Evolutionary conservation across 352 stramenopile species (phyloP), one percentile per base, ranked within the genome.

Genomic region (Thalassiosira oceanica): DNA sequence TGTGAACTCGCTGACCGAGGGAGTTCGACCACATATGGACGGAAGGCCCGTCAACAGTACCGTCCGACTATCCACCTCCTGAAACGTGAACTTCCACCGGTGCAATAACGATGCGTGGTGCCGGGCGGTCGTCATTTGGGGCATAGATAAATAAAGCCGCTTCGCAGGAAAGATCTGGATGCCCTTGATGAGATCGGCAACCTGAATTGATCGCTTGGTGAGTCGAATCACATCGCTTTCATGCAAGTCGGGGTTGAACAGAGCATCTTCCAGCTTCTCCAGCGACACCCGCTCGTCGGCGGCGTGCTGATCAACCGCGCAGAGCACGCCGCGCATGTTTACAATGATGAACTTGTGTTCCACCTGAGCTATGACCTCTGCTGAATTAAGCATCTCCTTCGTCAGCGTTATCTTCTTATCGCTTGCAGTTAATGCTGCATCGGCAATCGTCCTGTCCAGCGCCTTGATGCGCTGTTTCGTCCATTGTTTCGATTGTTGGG

Each of bases 261-360:
- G 41, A 0, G 61, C 42, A 4, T 69, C 49, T 43, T 97, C 93
- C 1, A 97, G 60, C 2, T 85, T 83, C 55, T 97, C 93, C 3
- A 97, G 73, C 2, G 81, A 82, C 3, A 97, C 77, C 2, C 93
- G 84, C 44, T 97, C 93, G 44, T 97, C 92, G 20, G 92, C 93
- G 27, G 93, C 93, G 51, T 97, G 93, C 54, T 97, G 93, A 21
- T 97, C 93, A 16, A 97, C 91, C 15, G 94, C 33, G 37, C 61
- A 74, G 6, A 81, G 44, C 7, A 71, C 43, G 3, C 24, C 64
- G 18, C 75, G 76, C 60, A 75, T 76, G 36, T 89, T 89, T 7
- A 87, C 65, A 15, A 96, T 82, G 46, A 97, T 94, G 68, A 96
- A 96, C 64, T 96, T 96, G 4, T 81, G 76, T 62, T 96, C 92